Conservation (phyloP, 129 eudicot genomes). For the Apium graveolens region DNA sequence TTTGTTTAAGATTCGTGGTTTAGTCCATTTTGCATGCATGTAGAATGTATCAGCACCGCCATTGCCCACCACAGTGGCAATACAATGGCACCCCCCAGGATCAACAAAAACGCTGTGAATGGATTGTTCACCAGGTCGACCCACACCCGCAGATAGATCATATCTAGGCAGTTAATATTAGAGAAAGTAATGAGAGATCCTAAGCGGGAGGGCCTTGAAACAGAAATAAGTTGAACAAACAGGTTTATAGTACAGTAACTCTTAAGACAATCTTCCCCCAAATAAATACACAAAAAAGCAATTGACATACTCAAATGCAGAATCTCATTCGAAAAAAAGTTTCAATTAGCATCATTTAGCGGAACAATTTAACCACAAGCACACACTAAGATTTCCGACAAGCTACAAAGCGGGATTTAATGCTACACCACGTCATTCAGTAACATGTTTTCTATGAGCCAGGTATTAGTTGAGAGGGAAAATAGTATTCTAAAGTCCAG, state of each 20-base stretch:
- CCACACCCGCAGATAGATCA: slow-evolving; percentile 83
- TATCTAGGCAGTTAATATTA: slow-evolving; percentile 36
- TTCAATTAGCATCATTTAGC: background rate
- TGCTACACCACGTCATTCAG: background rate
- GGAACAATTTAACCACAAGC: background rate
- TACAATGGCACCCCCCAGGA: slow-evolving; percentile 96
- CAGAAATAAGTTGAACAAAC: background rate
- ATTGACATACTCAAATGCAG: background rate
- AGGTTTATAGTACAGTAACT: background rate
- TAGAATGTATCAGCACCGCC: slow-evolving; percentile 85
- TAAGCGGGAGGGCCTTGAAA: background rate
- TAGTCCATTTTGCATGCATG: slow-evolving; percentile 84
- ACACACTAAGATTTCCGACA: background rate
- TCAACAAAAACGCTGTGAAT: slow-evolving; percentile 90
- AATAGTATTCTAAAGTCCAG: background rate
- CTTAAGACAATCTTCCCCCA: background rate
- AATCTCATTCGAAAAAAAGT: background rate
- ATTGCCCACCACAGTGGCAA: slow-evolving; percentile 64
- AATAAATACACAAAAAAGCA: background rate
- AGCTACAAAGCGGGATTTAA: background rate
- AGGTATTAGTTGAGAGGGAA: background rate
- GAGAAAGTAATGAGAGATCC: slow-evolving; percentile 5
- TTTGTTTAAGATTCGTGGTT: slow-evolving; percentile 66
- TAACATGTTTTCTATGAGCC: background rate
- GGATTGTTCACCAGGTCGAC: slow-evolving; percentile 85